Evolutionary conservation across 495 filamentous ascomycete genomes (phyloP).

Genomic region (Neurospora sp.): DNA sequence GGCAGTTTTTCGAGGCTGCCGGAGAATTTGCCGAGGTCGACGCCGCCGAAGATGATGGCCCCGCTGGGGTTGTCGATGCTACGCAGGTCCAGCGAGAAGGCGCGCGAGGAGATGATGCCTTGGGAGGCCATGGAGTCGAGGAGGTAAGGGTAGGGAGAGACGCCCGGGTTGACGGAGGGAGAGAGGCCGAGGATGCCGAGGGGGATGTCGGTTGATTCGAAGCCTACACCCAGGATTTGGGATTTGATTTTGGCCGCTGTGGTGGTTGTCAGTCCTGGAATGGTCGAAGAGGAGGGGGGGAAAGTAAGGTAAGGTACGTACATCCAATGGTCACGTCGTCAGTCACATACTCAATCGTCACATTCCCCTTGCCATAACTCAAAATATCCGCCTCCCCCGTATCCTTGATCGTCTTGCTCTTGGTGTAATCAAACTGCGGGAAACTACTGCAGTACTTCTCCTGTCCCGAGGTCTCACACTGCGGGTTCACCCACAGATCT

Average conservation of each 20-base stretch:
- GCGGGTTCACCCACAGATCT: constrained; percentile 37
- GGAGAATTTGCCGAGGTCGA: constrained; percentile 54
- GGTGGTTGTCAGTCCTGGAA: background rate
- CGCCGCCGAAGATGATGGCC: constrained; percentile 69
- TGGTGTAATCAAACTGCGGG: constrained; percentile 23
- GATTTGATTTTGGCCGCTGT: constrained; percentile 24
- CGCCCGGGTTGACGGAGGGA: constrained; percentile 37
- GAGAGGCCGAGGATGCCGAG: constrained; percentile 67
- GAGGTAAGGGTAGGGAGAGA: constrained; percentile 52
- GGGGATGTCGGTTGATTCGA: constrained; percentile 27
- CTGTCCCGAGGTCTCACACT: constrained; percentile 20
- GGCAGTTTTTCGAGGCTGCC: constrained; percentile 44
- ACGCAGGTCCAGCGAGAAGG: constrained; percentile 62
- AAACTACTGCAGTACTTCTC: constrained; percentile 16
- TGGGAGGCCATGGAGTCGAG: constrained; percentile 52
- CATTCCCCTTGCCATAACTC: constrained; percentile 31
- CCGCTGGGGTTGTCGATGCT: constrained; percentile 40
- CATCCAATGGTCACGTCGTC: constrained; percentile 31
- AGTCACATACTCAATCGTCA: constrained; percentile 28
- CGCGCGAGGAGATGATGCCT: constrained; percentile 55
- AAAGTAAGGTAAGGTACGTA: constrained; percentile 11
- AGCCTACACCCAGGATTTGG: constrained; percentile 34
- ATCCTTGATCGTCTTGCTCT: constrained; percentile 22
- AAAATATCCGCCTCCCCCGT: constrained; percentile 15
- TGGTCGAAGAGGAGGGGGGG: background rate